Percentiles rank a stretch among this genome's conserved stretches.
Conservation (phyloP, 2,329 filamentous ascomycete species). For the Clonostachys chloroleuca region DNA sequence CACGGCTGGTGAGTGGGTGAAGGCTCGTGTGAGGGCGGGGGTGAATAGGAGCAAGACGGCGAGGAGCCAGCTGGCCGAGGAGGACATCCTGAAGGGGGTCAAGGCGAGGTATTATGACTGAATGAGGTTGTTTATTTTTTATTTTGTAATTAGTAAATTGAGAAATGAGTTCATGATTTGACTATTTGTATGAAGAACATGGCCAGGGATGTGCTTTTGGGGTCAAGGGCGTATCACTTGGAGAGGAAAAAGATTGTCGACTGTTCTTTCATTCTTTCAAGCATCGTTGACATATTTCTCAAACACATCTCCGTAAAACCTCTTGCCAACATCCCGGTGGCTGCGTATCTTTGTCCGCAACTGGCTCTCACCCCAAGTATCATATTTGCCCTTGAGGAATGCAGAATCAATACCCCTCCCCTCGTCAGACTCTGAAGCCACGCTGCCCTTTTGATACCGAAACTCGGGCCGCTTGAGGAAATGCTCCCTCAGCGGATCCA, state of each 20-base stretch:
- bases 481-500: constrained; percentile 27
- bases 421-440: constrained; percentile 22
- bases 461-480: constrained; percentile 14
- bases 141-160: neutral
- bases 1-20: constrained; percentile 26
- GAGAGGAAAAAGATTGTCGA: neutral
- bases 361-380: constrained; percentile 51
- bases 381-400: constrained; percentile 42
- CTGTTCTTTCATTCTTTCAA: neutral
- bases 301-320: constrained; percentile 41
- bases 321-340: constrained; percentile 40
- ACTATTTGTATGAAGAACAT: no score
- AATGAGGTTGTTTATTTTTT: neutral
- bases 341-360: constrained; percentile 48
- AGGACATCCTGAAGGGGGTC: constrained; percentile 21
- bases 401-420: constrained; percentile 37
- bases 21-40: constrained; percentile 18
- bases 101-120: constrained; percentile 25
- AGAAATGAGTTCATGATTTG: no score
- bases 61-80: constrained; percentile 16
- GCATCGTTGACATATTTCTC: constrained; percentile 39
- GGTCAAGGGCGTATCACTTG: no score
- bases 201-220: no score
- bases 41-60: constrained; percentile 9
- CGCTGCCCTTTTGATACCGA: no score